These are phyloP conservation scores for Dovyalis caffra DNA, from an alignment of 345 rosid genomes.

Conservation along the genomic window DNA sequence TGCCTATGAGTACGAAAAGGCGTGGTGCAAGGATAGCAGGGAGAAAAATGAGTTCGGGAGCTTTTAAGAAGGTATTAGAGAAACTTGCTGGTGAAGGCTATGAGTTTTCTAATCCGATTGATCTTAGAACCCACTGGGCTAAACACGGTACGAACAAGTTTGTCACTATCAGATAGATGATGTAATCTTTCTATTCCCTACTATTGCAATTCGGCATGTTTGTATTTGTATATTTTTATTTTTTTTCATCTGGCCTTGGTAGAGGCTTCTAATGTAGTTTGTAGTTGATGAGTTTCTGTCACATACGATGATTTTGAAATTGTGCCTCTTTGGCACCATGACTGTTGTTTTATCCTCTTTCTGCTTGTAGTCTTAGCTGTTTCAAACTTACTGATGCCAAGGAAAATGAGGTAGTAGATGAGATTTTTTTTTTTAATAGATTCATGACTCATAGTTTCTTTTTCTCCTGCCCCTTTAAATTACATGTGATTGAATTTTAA, in stretches of 20 bases:
- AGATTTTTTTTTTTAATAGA: too few species aligned
- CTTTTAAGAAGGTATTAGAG: constrained; percentile 93
- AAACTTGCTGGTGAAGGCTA: constrained; percentile 91
- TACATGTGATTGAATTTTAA: neutral
- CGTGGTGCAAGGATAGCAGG: constrained; percentile 97
- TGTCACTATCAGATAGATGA: constrained; percentile 87
- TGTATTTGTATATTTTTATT: neutral
- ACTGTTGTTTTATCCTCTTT: neutral
- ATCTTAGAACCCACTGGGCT: constrained; percentile 92
- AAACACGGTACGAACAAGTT: constrained; percentile 98
- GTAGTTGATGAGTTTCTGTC: neutral
- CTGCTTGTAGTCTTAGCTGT: neutral
- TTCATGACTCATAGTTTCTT: neutral
- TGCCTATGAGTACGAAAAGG: constrained; percentile 91
- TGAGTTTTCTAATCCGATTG: constrained; percentile 72
- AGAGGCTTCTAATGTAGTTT: neutral
- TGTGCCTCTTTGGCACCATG: neutral
- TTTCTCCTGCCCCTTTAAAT: too few species aligned
- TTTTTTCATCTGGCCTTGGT: neutral
- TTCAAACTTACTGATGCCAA: neutral
- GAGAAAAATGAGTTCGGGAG: constrained; percentile 96
- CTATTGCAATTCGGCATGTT: neutral
- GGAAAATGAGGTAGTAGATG: neutral
- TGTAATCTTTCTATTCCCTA: neutral
- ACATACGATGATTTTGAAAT: neutral